Evolutionary conservation across 2,329 filamentous ascomycete genomes (phyloP).

Genomic region (Penicillium sp.): DNA sequence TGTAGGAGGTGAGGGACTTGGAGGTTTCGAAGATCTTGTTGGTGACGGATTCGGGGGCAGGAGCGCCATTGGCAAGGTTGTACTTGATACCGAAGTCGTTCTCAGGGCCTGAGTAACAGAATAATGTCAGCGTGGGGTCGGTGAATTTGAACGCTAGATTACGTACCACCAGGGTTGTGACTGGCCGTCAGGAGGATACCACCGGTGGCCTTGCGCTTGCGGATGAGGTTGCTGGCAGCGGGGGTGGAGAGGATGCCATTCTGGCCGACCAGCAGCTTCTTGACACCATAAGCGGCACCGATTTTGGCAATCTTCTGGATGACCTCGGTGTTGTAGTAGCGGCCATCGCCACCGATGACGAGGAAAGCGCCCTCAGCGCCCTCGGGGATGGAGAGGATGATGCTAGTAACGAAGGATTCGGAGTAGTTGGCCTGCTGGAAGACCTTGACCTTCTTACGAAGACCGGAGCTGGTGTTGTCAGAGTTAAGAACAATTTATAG

Average conservation of each 20-base stretch:
- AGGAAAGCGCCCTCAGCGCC: constrained; percentile 79
- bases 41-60: constrained; percentile 88
- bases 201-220: constrained; percentile 86
- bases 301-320: constrained; percentile 97
- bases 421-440: constrained; percentile 95
- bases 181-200: constrained; percentile 94
- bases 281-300: constrained; percentile 89
- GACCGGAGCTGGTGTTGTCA: constrained; percentile 73
- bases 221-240: constrained; percentile 89
- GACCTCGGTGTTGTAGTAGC: constrained; percentile 94
- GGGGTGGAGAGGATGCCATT: constrained; percentile 94
- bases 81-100: constrained; percentile 99
- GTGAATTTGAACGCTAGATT: background rate
- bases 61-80: constrained; percentile 92
- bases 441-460: constrained; percentile 96
- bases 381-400: constrained; percentile 92
- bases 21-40: constrained; percentile 95
- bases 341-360: constrained; percentile 93
- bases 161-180: constrained; percentile 91
- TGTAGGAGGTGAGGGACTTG: constrained; percentile 84
- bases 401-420: constrained; percentile 88
- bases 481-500: too few relatives aligned
- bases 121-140: too few relatives aligned
- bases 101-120: constrained; percentile 58
- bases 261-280: constrained; percentile 95